Evolutionary conservation across 2,329 filamentous ascomycete genomes (phyloP).

Genomic region (Simplicillium aogashimaense): DNA sequence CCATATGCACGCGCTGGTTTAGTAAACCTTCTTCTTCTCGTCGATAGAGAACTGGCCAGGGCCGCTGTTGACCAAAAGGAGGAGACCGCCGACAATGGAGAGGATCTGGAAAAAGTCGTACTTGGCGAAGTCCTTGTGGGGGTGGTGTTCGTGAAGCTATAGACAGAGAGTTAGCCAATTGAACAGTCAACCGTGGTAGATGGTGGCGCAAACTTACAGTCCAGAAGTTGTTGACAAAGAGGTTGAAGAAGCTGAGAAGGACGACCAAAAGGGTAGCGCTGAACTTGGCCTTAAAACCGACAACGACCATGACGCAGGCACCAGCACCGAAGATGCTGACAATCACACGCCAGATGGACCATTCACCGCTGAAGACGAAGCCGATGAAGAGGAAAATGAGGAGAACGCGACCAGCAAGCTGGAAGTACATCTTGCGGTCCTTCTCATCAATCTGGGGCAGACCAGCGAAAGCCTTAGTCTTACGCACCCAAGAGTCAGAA

Average conservation of each 20-base stretch:
- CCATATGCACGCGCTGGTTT: constrained; percentile 12
- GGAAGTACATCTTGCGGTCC: constrained; percentile 99
- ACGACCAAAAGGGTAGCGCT: constrained; percentile 92
- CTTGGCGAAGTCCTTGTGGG: constrained; percentile 99
- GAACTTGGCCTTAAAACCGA: constrained; percentile 99
- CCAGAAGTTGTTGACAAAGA: constrained; percentile 99
- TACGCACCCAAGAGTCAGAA: constrained; percentile 95
- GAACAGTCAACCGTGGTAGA: too few relatives aligned
- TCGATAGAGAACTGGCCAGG: constrained; percentile 96
- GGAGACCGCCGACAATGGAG: constrained; percentile 92
- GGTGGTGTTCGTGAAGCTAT: constrained; percentile 92
- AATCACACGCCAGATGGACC: constrained; percentile 78
- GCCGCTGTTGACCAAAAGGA: constrained; percentile 96
- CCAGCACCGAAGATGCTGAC: constrained; percentile 80
- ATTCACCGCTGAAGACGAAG: constrained; percentile 91
- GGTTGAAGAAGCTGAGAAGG: constrained; percentile 91
- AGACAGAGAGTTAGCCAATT: constrained; percentile 12
- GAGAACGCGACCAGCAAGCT: constrained; percentile 88
- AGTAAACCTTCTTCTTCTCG: constrained; percentile 99
- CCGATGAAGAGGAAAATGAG: constrained; percentile 97
- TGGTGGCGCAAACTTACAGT: constrained; percentile 53
- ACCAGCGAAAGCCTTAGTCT: constrained; percentile 92
- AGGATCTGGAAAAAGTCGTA: constrained; percentile 99
- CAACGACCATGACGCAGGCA: constrained; percentile 95
- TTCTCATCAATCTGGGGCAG: constrained; percentile 94